Percentiles rank a stretch among this genome's conserved stretches.
Evolutionary conservation across 192 early-diverging fungal species (phyloP).

Genomic region (Gonapodya sp.): DNA sequence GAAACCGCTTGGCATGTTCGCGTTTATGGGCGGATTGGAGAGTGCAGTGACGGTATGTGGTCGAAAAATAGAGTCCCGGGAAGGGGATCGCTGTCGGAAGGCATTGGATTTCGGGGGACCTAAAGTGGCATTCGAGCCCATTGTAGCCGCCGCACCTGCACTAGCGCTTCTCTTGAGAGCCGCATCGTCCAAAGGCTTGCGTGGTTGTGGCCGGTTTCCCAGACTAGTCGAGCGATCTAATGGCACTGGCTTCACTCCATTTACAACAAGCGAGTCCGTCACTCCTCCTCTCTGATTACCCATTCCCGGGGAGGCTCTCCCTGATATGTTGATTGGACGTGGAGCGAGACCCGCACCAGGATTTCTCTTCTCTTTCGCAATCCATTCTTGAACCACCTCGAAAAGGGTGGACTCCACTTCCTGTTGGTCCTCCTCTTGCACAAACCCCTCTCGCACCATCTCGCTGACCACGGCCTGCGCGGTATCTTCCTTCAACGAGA

Average conservation of each 20-base stretch:
- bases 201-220: background rate
- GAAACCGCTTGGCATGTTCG: background rate
- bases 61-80: background rate
- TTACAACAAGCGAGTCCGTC: background rate
- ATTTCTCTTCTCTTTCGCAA: background rate
- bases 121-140: background rate
- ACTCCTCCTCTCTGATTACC: background rate
- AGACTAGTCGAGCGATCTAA: background rate
- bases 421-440: background rate
- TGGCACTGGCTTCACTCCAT: background rate
- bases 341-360: background rate
- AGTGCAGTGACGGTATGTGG: background rate
- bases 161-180: background rate
- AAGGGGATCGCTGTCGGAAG: background rate
- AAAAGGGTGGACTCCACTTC: background rate
- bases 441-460: conserved; percentile 30
- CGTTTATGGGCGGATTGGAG: background rate
- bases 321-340: background rate
- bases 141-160: background rate
- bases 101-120: background rate
- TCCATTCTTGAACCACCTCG: background rate
- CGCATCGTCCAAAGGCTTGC: background rate
- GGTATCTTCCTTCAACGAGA: conserved; percentile 55
- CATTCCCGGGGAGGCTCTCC: background rate
- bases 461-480: conserved; percentile 61